Percentiles rank a stretch among this genome's conserved stretches.
phyloP scores from a whole-genome alignment of 768 basidiomycete species.

The Gloeostereum incarnatum region DNA sequence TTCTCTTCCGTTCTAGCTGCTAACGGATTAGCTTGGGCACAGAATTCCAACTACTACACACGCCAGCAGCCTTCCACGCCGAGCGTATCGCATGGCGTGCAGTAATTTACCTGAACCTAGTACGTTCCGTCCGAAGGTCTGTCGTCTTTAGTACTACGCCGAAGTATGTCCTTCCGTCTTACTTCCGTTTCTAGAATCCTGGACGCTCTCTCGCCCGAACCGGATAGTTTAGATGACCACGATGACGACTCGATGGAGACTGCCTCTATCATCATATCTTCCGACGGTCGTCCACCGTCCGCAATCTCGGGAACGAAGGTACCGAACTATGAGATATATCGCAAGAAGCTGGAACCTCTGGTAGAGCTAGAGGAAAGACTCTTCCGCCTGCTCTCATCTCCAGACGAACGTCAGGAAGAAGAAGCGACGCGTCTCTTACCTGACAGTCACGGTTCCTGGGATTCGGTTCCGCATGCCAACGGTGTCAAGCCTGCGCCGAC shows the following conservation, averaged over 20 bases:
- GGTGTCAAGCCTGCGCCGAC: conserved; percentile 35
- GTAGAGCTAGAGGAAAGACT: conserved; percentile 61
- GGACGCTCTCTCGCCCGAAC: conserved; percentile 62
- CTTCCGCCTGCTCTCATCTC: conserved; percentile 55
- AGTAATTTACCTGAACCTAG: conserved; percentile 83
- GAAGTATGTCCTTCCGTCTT: conserved; percentile 1
- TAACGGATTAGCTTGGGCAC: conserved; percentile 9
- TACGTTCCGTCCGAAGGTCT: conserved; percentile 71
- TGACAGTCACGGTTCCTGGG: too few species aligned
- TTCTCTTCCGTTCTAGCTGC: neutral
- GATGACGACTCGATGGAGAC: conserved; percentile 50
- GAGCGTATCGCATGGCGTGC: conserved; percentile 82
- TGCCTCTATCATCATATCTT: conserved; percentile 40
- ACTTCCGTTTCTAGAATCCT: conserved; percentile 42
- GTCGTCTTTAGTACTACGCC: conserved; percentile 9
- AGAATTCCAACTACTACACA: conserved; percentile 83
- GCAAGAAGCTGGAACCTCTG: conserved; percentile 56
- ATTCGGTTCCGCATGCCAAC: conserved; percentile 13
- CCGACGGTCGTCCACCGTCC: conserved; percentile 40
- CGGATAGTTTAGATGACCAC: conserved; percentile 47
- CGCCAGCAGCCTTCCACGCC: conserved; percentile 65
- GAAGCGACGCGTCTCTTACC: conserved; percentile 51
- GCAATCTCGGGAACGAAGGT: conserved; percentile 41
- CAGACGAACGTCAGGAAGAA: conserved; percentile 67
- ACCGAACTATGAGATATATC: conserved; percentile 54